phyloP scores from a whole-genome alignment of 352 stramenopile genomes.

The Phytophthora nicotianae region DNA sequence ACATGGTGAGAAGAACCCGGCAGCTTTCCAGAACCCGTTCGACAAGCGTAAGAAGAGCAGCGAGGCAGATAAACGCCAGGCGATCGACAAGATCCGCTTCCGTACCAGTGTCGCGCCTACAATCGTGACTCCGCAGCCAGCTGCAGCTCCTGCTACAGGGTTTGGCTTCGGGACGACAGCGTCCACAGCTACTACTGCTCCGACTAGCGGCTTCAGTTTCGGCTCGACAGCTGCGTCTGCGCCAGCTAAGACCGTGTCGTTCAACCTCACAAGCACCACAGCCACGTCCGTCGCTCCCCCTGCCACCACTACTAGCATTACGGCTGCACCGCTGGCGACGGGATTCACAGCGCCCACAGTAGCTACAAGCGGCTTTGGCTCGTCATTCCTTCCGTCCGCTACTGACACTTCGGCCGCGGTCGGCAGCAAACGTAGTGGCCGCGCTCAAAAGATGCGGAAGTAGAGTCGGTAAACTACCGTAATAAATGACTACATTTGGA shows the following conservation, averaged over 20 bases:
- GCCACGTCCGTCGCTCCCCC: constrained; percentile 31
- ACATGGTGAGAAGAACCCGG: constrained; percentile 64
- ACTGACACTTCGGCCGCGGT: constrained; percentile 17
- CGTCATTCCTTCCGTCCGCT: constrained; percentile 50
- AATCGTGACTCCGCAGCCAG: constrained; percentile 47
- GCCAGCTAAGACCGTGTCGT: constrained; percentile 67
- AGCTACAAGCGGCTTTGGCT: constrained; percentile 55
- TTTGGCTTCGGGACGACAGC: constrained; percentile 55
- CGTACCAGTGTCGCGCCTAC: constrained; percentile 73
- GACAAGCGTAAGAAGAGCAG: constrained; percentile 79
- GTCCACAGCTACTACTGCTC: constrained; percentile 12
- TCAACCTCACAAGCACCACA: constrained; percentile 48
- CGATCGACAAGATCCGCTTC: constrained; percentile 83
- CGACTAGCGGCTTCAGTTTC: constrained; percentile 52
- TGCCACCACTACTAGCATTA: constrained; percentile 28
- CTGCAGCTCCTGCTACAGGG: constrained; percentile 27
- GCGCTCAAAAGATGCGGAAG: constrained; percentile 57
- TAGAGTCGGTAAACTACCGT: constrained; percentile 24
- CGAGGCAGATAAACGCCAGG: constrained; percentile 58
- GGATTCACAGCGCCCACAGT: constrained; percentile 41
- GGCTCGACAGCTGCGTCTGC: constrained; percentile 28
- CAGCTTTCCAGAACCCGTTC: constrained; percentile 76
- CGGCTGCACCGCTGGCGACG: constrained; percentile 19
- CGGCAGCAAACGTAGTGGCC: constrained; percentile 41
- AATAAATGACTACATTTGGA: constrained; percentile 20